Evolutionary conservation across 352 stramenopile genomes (phyloP).

Genomic region (Globisporangium radiosum): DNA sequence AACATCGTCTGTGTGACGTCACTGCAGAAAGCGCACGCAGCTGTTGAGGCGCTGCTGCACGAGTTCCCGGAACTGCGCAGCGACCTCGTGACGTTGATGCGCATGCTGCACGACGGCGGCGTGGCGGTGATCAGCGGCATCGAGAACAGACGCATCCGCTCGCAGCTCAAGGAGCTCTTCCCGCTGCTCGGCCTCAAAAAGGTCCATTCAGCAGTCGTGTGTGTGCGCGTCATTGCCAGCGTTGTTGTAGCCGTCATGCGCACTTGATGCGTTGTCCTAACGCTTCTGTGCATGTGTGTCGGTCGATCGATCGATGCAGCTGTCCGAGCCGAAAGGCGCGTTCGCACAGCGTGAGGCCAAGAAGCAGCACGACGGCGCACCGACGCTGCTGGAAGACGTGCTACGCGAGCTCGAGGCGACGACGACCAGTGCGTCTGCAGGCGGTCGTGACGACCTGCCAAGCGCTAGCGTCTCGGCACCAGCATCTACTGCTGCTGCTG

Average conservation of each 20-base stretch:
- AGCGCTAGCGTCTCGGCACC: too few relatives aligned
- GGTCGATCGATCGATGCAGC: conserved; percentile 12
- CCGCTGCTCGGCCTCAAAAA: conserved; percentile 63
- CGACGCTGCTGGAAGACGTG: conserved; percentile 47
- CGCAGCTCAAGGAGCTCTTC: conserved; percentile 61
- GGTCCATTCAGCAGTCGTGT: conserved; percentile 14
- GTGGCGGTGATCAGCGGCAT: conserved; percentile 72
- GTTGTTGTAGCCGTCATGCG: too few relatives aligned
- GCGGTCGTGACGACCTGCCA: too few relatives aligned
- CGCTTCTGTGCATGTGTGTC: too few relatives aligned
- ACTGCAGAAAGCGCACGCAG: conserved; percentile 30
- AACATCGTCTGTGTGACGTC: not conserved
- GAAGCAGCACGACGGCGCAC: conserved; percentile 3
- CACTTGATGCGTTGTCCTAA: too few relatives aligned
- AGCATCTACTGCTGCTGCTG: not conserved
- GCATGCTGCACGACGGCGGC: conserved; percentile 74
- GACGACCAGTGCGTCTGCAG: not conserved
- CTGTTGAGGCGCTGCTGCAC: conserved; percentile 47
- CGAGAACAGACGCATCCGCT: conserved; percentile 60
- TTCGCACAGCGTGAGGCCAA: conserved; percentile 28
- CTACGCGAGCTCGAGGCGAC: conserved; percentile 37
- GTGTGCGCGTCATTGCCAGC: too few relatives aligned
- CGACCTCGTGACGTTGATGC: conserved; percentile 60
- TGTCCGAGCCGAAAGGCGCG: conserved; percentile 44
- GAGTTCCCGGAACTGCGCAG: conserved; percentile 59